Conservation (phyloP, 2,329 filamentous ascomycete species). For the Xylaria multiplex region DNA sequence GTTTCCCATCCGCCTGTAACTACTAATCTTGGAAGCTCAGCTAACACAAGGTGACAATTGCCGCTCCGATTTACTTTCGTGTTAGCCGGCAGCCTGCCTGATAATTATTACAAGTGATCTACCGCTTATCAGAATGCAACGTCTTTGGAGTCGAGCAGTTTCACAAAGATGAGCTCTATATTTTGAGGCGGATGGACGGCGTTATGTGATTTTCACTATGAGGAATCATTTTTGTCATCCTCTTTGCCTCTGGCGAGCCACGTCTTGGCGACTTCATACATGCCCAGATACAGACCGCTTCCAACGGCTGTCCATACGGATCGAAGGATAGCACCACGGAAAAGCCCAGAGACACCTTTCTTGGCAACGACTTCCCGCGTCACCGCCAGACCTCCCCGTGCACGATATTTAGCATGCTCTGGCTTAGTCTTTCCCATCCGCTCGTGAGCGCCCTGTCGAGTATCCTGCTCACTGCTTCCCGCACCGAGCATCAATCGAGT, state of each 20-base stretch:
- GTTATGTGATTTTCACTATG: conserved; percentile 24
- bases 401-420: conserved; percentile 43
- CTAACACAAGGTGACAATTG: not conserved
- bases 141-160: conserved; percentile 6
- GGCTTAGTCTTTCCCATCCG: conserved; percentile 41
- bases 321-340: conserved; percentile 78
- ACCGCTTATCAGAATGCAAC: not conserved
- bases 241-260: conserved; percentile 63
- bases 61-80: conserved; percentile 9
- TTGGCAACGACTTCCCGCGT: conserved; percentile 72
- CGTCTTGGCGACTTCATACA: conserved; percentile 82
- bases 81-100: conserved; percentile 3
- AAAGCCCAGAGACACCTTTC: conserved; percentile 77
- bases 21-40: not conserved
- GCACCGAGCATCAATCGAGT: conserved; percentile 61
- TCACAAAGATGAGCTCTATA: conserved; percentile 8
- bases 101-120: conserved; percentile 1
- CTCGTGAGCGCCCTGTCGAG: conserved; percentile 45
- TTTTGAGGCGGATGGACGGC: not conserved
- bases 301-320: conserved; percentile 84
- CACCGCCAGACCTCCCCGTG: conserved; percentile 63
- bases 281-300: conserved; percentile 84
- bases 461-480: conserved; percentile 40
- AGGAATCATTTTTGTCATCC: conserved; percentile 51
- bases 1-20: conserved; percentile 2